Base-by-base conservation (phyloP, 1,139 yeast genomes). In the Diutina neorugosa region DNA sequence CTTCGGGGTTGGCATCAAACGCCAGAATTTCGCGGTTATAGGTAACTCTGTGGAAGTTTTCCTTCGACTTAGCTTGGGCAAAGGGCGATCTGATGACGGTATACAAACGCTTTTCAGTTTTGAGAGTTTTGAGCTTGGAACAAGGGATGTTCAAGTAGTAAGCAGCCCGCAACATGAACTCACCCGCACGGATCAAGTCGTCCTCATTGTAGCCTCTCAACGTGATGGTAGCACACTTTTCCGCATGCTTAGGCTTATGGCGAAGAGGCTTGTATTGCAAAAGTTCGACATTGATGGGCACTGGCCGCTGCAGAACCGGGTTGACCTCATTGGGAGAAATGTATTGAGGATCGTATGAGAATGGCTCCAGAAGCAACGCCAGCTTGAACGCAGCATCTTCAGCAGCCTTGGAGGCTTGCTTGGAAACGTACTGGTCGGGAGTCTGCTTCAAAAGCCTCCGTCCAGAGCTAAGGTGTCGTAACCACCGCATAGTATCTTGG, bases 61-160 rank as follows among this genome's bases (percentile, higher is more conserved):
- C 96, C 70, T 93, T 93, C 9, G 95, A 79, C 66, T 91, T 91
- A 53, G 98, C 96, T 65, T 88, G 95, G 40, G 88, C 96, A 66
- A 93, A 93, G 1, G 98, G 98, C 4, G 96, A 84, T 65, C 86
- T 81, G 61, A 86, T 89, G 54, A 93, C 96, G 0, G 98, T 93
- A 87, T 96, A 93, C 60, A 90, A 81, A 59, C 76, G 63, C 61
- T 72, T 73, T 68, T 91, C 94, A 51, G 87, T 81, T 65, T 82
- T 84, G 21, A 81, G 76, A 40, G 86, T 84, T 56, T 84, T 67
- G 21, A 73, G 64, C 34, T 40, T 40, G 5, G 71, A 65, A 52
- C 85, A 80, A 18, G 98, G 96, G 59, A 93, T 82, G 11, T 95
- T 93, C 61, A 93, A 71, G 67, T 86, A 94, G 65, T 80, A 93